A percentile compares a stretch with the other conserved stretches of the same genome.
Conservation (phyloP, 768 basidiomycete species). For the Tephrocybe rancida region DNA sequence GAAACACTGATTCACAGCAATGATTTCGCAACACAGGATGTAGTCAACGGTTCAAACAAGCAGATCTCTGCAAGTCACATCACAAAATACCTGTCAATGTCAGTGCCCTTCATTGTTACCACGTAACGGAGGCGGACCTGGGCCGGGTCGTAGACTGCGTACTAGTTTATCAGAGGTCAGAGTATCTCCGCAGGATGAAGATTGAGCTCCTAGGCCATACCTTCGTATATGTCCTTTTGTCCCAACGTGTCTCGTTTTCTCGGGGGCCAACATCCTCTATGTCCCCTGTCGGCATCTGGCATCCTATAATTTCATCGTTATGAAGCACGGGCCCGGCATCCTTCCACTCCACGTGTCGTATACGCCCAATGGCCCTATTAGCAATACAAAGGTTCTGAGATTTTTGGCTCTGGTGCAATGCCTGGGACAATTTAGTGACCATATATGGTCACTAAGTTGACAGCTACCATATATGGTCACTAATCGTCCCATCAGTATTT, state of each 20-base stretch:
- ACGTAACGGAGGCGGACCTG: background rate
- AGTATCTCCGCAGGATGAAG: background rate
- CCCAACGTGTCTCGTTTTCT: background rate
- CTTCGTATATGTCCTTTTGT: background rate
- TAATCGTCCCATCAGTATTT: no score
- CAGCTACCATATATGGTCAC: no score
- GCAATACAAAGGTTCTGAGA: background rate
- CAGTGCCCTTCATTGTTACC: background rate
- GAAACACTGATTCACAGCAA: no score
- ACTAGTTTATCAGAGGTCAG: background rate
- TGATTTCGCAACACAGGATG: no score
- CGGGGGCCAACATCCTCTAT: background rate
- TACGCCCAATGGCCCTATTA: background rate
- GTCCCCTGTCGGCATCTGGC: background rate
- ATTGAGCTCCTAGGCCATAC: background rate
- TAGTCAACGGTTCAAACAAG: no score
- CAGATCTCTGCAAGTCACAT: no score
- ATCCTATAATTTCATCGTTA: background rate
- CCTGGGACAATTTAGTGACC: no score
- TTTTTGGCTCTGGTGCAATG: no score
- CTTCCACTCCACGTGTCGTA: background rate
- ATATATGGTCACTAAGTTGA: no score
- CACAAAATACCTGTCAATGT: background rate
- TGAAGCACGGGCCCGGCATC: background rate
- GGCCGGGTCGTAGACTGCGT: background rate